Conservation (phyloP, 176 grass and related monocot genomes). For the Juncus inflexus region DNA sequence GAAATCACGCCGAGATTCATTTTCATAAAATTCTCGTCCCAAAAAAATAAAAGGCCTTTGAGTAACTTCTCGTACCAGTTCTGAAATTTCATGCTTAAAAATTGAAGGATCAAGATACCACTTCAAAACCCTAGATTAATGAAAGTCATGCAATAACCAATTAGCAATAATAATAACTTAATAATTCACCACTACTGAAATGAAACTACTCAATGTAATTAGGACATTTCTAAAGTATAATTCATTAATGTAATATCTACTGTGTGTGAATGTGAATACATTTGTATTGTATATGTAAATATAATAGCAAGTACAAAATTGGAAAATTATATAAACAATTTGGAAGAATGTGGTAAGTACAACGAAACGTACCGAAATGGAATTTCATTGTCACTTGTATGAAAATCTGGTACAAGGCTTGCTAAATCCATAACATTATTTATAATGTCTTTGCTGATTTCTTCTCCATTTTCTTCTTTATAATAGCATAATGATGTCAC, state of each 20-base stretch:
- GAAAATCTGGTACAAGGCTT: conserved; percentile 36
- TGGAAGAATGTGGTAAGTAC: background rate
- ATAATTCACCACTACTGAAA: too few species aligned
- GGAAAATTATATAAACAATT: too few species aligned
- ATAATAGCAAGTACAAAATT: too few species aligned
- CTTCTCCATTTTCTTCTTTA: conserved; percentile 33
- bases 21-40: conserved; percentile 56
- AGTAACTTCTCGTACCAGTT: conserved; percentile 47
- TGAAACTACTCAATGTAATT: too few species aligned
- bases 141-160: background rate
- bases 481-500: conserved; percentile 36
- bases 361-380: conserved; percentile 45
- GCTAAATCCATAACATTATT: conserved; percentile 25
- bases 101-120: conserved; percentile 76
- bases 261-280: too few species aligned
- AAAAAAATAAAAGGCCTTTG: conserved; percentile 73
- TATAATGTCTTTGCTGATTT: conserved; percentile 12
- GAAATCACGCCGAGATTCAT: conserved; percentile 45
- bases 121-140: conserved; percentile 40
- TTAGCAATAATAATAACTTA: too few species aligned
- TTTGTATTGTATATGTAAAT: too few species aligned
- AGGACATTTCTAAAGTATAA: too few species aligned
- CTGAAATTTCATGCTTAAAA: conserved; percentile 63
- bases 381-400: conserved; percentile 34
- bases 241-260: too few species aligned